Evolutionary conservation across 2,329 filamentous ascomycete species (phyloP).

Genomic region (Rhynchosporium agropyri): DNA sequence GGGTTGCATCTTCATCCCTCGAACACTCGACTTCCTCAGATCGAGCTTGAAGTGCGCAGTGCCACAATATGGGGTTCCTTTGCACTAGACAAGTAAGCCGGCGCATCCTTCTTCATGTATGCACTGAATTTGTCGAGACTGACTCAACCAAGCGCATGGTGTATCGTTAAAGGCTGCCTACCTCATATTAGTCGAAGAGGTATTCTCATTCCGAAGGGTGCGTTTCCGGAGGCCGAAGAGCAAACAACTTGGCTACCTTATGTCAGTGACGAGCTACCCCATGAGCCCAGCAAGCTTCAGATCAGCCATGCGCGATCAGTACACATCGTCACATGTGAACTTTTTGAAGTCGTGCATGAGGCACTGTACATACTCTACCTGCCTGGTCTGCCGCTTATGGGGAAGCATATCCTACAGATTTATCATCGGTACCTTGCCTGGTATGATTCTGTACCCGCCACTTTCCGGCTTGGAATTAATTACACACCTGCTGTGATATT

Average conservation of each 20-base stretch:
- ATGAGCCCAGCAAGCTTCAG: too few relatives aligned
- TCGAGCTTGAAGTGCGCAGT: conserved; percentile 48
- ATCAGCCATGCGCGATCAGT: too few relatives aligned
- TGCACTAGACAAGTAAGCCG: conserved; percentile 44
- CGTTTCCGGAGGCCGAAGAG: too few relatives aligned
- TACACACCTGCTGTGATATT: conserved; percentile 74
- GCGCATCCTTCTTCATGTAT: too few relatives aligned
- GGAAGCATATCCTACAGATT: conserved; percentile 62
- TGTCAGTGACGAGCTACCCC: too few relatives aligned
- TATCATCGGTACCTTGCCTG: conserved; percentile 72
- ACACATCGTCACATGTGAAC: too few relatives aligned
- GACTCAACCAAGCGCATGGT: too few relatives aligned
- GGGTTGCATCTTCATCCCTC: conserved; percentile 34
- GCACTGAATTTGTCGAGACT: too few relatives aligned
- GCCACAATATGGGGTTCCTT: conserved; percentile 54
- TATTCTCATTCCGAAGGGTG: too few relatives aligned
- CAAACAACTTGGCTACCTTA: too few relatives aligned
- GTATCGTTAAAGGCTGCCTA: too few relatives aligned
- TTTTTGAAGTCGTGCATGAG: conserved; percentile 71
- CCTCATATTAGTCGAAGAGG: too few relatives aligned
- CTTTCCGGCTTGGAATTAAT: conserved; percentile 65
- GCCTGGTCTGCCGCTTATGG: conserved; percentile 58
- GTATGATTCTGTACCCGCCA: conserved; percentile 69
- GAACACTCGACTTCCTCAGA: conserved; percentile 51
- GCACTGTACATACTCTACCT: conserved; percentile 63